Evolutionary conservation across 2,329 filamentous ascomycete species (phyloP).

Genomic region (Diaporthe capsici): DNA sequence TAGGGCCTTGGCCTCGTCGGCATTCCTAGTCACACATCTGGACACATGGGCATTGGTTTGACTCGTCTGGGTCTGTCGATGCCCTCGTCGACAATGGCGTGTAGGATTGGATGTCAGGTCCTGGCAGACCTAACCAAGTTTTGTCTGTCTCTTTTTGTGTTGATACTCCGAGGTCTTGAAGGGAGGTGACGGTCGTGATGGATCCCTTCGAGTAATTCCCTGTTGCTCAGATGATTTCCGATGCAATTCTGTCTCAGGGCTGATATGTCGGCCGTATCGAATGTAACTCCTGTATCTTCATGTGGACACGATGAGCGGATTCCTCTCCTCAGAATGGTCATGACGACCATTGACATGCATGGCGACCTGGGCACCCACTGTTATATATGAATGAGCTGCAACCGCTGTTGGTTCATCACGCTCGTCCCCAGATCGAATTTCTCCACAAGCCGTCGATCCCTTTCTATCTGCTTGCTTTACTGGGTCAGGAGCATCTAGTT

Average conservation of each 20-base stretch:
- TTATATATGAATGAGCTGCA: conserved; percentile 10
- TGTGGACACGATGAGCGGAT: not conserved
- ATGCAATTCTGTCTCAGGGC: not conserved
- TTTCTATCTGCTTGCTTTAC: not conserved
- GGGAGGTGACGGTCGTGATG: not conserved
- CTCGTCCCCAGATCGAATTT: not conserved
- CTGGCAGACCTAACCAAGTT: not conserved
- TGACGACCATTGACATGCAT: not conserved
- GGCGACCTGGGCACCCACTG: not conserved
- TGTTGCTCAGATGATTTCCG: not conserved
- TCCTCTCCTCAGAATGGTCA: not conserved
- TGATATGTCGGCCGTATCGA: not conserved
- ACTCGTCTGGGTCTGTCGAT: not conserved
- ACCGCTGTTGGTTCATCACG: not conserved
- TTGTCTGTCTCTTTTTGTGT: not conserved
- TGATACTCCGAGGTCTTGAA: not conserved
- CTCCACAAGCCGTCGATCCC: too few species aligned
- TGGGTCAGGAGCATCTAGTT: not conserved
- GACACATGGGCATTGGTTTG: not conserved
- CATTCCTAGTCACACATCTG: not conserved
- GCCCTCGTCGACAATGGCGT: not conserved
- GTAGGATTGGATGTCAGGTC: conserved; percentile 10
- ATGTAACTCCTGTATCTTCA: not conserved
- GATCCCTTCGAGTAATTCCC: not conserved
- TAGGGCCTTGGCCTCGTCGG: not conserved